These are phyloP conservation scores for Neurospora tetraspora DNA, from an alignment of 495 filamentous ascomycete species.

Conservation along the genomic window DNA sequence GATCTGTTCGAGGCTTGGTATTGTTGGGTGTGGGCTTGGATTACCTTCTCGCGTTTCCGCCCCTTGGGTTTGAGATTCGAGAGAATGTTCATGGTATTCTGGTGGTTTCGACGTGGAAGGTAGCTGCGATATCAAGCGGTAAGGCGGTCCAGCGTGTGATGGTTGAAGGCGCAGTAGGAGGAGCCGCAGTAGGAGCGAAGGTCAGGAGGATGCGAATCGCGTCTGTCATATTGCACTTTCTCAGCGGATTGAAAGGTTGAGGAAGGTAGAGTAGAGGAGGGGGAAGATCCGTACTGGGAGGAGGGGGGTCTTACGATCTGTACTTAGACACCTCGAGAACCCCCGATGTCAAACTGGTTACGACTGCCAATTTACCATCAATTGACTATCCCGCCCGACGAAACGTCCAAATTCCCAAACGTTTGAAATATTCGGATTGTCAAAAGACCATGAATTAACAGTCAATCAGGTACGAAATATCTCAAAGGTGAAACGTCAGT, in stretches of 20 bases:
- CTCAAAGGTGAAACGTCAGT: too few relatives aligned
- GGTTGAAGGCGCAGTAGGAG: not conserved
- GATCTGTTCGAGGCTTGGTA: not conserved
- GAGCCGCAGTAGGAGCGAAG: not conserved
- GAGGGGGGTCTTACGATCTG: too few relatives aligned
- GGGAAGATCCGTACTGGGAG: too few relatives aligned
- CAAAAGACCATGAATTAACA: too few relatives aligned
- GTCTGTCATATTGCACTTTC: not conserved
- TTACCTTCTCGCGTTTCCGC: not conserved
- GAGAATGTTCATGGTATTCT: not conserved
- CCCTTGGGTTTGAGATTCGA: not conserved
- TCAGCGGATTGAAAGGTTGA: not conserved
- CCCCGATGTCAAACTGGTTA: too few relatives aligned
- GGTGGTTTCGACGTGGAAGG: not conserved
- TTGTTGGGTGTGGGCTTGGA: not conserved
- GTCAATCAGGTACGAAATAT: too few relatives aligned
- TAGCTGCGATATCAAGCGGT: not conserved
- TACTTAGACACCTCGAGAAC: too few relatives aligned
- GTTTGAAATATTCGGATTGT: too few relatives aligned
- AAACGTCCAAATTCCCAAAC: too few relatives aligned
- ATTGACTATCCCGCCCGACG: too few relatives aligned
- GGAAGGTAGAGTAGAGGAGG: not conserved
- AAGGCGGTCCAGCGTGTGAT: not conserved
- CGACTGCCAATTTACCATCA: too few relatives aligned
- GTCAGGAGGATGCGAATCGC: not conserved